phyloP scores from a whole-genome alignment of 768 basidiomycete species.

The Glaciozyma martinii region DNA sequence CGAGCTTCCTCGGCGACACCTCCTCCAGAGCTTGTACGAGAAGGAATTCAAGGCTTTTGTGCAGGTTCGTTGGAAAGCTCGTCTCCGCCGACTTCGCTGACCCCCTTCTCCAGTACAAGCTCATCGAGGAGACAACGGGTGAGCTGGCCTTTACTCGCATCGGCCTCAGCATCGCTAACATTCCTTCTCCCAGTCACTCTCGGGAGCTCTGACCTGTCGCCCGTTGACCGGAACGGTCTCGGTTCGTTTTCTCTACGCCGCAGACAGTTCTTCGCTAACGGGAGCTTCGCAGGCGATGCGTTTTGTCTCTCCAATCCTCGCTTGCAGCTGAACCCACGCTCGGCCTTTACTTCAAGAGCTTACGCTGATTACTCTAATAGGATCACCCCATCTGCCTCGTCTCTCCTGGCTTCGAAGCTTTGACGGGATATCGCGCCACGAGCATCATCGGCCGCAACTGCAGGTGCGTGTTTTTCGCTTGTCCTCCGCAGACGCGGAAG shows the following conservation, averaged over 20 bases:
- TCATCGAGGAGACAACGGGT: constrained; percentile 1
- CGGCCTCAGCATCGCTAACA: no score
- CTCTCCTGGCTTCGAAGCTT: constrained; percentile 8
- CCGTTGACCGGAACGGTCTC: no score
- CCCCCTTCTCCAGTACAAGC: not conserved
- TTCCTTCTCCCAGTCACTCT: not conserved
- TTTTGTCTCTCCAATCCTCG: constrained; percentile 17
- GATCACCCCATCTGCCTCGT: constrained; percentile 20
- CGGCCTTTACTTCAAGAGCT: no score
- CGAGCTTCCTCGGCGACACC: not conserved
- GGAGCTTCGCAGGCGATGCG: not conserved
- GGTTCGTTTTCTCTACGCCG: no score
- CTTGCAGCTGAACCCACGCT: no score
- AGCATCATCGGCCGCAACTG: constrained; percentile 22
- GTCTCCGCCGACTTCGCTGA: no score
- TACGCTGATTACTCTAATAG: not conserved
- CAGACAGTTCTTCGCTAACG: no score
- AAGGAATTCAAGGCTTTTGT: no score
- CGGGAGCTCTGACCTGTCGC: no score
- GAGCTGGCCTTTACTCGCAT: not conserved
- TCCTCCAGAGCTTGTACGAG: not conserved
- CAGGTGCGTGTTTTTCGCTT: not conserved
- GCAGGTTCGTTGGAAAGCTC: no score
- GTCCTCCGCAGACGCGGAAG: no score
- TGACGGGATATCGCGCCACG: constrained; percentile 12